Base-by-base conservation (phyloP, 2,329 filamentous ascomycete genomes). In the Neonectria sp. region DNA sequence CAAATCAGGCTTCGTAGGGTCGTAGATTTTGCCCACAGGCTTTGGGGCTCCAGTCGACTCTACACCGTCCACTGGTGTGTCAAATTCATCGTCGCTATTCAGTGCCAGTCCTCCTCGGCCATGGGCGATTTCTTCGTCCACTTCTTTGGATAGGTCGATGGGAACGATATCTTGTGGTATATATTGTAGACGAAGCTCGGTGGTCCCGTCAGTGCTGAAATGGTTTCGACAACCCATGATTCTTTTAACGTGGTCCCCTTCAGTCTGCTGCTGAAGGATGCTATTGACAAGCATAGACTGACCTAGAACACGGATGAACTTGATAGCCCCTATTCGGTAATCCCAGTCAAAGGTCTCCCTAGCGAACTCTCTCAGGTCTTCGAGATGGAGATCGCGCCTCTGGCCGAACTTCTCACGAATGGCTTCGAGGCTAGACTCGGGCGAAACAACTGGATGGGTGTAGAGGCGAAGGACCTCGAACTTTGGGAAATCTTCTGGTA, bases 311-410 rank as follows among this genome's bases (percentile, higher is more conserved):
- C 92, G 89, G 31, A 97, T 91, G 68, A 97, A 93, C 76, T 97
- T 97, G 75, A 92, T 89, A 17, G 95, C 95, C 0, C 95, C 95
- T 57, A 87, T 87, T 31, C 91, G 88, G 73, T 91, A 92, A 5
- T 88, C 89, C 96, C 96, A 99, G 66, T 95, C 94, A 71, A 99
- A 97, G 0, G 91, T 92, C 69, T 97, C 91, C 1, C 88, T 86
- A 0, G 91, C 88, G 77, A 97, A 98, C 15, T 87, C 86, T 40
- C 95, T 88, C 40, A 99, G 81, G 0, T 88, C 90, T 4, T 78
- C 73, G 4, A 82, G 61, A 8, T 78, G 73, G 2, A 81, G 70
- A 5, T 75, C 71, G 3, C 61, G 65, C 31, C 70, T 75, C 8
- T 68, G 48, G 2, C 71, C 58, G 33, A 80, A 60, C 53, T 71